Evolutionary conservation across 495 filamentous ascomycete species (phyloP), one percentile per base, ranked within the genome.

Genomic region (Lepraria neglecta): DNA sequence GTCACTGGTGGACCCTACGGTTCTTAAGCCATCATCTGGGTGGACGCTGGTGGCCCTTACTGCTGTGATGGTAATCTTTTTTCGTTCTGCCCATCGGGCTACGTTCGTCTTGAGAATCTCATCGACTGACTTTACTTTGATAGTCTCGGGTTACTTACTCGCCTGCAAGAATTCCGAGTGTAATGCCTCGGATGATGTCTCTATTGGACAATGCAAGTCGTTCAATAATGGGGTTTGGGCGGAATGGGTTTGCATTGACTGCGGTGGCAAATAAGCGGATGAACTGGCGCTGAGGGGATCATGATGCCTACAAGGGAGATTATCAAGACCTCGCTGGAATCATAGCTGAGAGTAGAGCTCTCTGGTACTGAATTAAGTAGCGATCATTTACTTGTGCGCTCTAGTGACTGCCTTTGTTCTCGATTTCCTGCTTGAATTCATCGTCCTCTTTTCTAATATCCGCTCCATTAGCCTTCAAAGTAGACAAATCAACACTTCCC

Each of bases 61-160:
- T 51, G 47, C 47, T 51, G 47, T 31, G 14, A 51, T 51, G 47
- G 12, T 51, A 51, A 31, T n/a, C n/a, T n/a, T n/a, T n/a, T n/a
- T n/a, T n/a, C n/a, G n/a, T n/a, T n/a, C n/a, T n/a, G n/a, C n/a
- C n/a, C n/a, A n/a, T n/a, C n/a, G n/a, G 47, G 2, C 19, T 19
- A 4, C 46, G 4, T 12, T 11, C 9, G 9, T 48, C 6, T 0
- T 48, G 46, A 27, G 11, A 6, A 42, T 14, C 38, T 42, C 38
- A 6, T 6, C 38, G 38, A 14, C 38, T 42, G 38, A 42, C 38
- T 42, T 42, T 42, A 51, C 0, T 17, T n/a, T 31, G 4, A 9
- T 1, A 51, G 47, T 51, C 47, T 15, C 27, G 27, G 47, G 27
- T 28, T 51, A 31, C 9, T 28, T 31, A 28, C 47, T 3, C 15